Conservation (phyloP, 2,329 filamentous ascomycete genomes). For the Stemphylium beticola region DNA sequence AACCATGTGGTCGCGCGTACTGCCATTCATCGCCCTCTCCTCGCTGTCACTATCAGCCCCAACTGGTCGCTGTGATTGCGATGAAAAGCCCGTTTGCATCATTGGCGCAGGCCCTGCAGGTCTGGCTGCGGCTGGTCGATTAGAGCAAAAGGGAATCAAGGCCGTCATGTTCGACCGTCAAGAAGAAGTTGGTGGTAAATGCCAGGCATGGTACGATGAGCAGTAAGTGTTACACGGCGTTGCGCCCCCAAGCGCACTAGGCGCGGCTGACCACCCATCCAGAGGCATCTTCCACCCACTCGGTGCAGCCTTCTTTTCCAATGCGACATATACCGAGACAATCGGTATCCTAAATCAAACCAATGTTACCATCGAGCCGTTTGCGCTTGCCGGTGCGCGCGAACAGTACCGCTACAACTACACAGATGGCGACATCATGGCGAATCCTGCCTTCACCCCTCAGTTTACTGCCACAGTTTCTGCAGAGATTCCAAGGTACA, state of each 20-base stretch:
- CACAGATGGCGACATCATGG: slow-evolving; percentile 35
- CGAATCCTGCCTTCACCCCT: slow-evolving; percentile 27
- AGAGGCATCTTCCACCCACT: slow-evolving; percentile 49
- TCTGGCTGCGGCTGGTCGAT: slow-evolving; percentile 41
- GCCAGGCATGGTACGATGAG: slow-evolving; percentile 47
- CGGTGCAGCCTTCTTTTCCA: slow-evolving; percentile 50
- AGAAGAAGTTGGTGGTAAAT: slow-evolving; percentile 45
- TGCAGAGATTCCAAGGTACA: slow-evolving; percentile 45
- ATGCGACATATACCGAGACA: slow-evolving; percentile 44
- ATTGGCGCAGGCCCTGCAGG: slow-evolving; percentile 48
- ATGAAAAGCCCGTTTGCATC: slow-evolving; percentile 45
- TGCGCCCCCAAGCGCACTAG: slow-evolving; percentile 16
- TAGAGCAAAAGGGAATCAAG: slow-evolving; percentile 45
- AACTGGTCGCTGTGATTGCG: slow-evolving; percentile 27
- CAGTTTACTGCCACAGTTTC: slow-evolving; percentile 33
- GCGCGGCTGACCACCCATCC: slow-evolving; percentile 43
- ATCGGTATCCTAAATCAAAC: slow-evolving; percentile 44
- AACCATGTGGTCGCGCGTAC: slow-evolving; percentile 31
- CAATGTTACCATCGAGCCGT: slow-evolving; percentile 40
- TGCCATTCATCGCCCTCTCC: slow-evolving; percentile 29
- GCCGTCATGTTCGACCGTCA: slow-evolving; percentile 48
- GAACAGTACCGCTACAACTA: slow-evolving; percentile 45
- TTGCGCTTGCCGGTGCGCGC: slow-evolving; percentile 41
- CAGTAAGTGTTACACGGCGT: slow-evolving; percentile 43
- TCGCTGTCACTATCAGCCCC: slow-evolving; percentile 34